Conservation (phyloP, 2,329 filamentous ascomycete species). For the Phoma sp. region DNA sequence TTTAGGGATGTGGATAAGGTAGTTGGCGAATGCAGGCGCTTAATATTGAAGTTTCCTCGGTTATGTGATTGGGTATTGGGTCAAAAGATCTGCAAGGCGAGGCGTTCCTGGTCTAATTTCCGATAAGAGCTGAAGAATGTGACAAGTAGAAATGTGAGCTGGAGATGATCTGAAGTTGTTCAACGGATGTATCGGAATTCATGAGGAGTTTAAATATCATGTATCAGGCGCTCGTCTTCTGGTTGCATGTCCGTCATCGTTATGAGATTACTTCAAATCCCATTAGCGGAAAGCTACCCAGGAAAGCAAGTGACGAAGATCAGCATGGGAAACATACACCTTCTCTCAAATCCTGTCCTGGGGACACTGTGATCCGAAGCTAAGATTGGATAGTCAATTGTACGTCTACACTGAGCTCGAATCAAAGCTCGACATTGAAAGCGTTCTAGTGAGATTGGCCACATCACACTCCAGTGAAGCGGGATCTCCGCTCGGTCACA, state of each 20-base stretch:
- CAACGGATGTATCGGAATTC: slow-evolving; percentile 9
- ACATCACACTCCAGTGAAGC: not conserved
- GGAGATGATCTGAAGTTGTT: slow-evolving; percentile 21
- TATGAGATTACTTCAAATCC: not conserved
- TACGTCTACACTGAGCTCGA: not conserved
- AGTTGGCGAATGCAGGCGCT: slow-evolving; percentile 11
- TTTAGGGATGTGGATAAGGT: slow-evolving; percentile 39
- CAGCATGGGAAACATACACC: not conserved
- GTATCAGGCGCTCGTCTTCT: not conserved
- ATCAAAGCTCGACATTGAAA: not conserved
- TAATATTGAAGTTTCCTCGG: slow-evolving; percentile 22
- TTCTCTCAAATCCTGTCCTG: no score
- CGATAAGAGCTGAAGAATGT: slow-evolving; percentile 23
- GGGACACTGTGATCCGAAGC: not conserved
- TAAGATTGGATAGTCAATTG: not conserved
- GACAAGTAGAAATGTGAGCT: slow-evolving; percentile 18
- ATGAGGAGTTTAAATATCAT: not conserved
- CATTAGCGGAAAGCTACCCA: not conserved
- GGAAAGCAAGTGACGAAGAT: not conserved
- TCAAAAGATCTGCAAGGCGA: slow-evolving; percentile 26
- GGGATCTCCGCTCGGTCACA: not conserved
- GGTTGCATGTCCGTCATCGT: not conserved
- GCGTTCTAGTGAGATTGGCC: not conserved
- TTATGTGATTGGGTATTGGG: slow-evolving; percentile 24
- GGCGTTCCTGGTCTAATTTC: slow-evolving; percentile 25